phyloP scores from a whole-genome alignment of 176 grass and related monocot genomes.

The Carex parvula region DNA sequence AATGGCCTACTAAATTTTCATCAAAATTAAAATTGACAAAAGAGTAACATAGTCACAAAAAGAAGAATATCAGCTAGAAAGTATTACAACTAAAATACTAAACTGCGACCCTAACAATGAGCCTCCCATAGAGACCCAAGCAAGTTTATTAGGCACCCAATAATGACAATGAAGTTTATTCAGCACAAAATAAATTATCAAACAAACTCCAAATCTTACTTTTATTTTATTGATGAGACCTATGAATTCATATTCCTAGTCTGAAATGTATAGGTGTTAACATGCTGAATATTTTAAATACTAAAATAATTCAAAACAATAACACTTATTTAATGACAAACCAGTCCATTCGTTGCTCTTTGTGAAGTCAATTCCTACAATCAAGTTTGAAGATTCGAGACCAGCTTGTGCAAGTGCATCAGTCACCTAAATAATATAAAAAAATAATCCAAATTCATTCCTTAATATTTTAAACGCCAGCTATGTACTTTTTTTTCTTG shows the following conservation, averaged over 20 bases:
- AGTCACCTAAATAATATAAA: slow-evolving; percentile 48
- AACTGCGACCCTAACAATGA: background rate
- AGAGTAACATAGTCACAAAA: background rate
- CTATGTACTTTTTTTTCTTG: background rate
- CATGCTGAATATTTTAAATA: background rate
- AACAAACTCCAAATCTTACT: background rate
- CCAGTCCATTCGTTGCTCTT: slow-evolving; percentile 84
- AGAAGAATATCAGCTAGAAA: background rate
- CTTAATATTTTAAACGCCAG: background rate
- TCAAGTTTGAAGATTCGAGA: slow-evolving; percentile 73
- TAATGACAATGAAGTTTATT: background rate
- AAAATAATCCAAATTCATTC: background rate
- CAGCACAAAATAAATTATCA: background rate
- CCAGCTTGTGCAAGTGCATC: slow-evolving; percentile 67
- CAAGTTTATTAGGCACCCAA: background rate
- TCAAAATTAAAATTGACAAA: background rate
- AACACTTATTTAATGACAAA: slow-evolving; percentile 9
- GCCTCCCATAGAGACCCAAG: background rate
- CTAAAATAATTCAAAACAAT: background rate
- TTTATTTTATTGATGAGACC: background rate
- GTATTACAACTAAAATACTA: background rate
- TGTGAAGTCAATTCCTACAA: slow-evolving; percentile 83
- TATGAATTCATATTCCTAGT: background rate
- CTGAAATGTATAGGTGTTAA: background rate
- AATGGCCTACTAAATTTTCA: background rate